Base-by-base conservation (phyloP, 2,329 filamentous ascomycete genomes). In the Xylariaceae sp. region DNA sequence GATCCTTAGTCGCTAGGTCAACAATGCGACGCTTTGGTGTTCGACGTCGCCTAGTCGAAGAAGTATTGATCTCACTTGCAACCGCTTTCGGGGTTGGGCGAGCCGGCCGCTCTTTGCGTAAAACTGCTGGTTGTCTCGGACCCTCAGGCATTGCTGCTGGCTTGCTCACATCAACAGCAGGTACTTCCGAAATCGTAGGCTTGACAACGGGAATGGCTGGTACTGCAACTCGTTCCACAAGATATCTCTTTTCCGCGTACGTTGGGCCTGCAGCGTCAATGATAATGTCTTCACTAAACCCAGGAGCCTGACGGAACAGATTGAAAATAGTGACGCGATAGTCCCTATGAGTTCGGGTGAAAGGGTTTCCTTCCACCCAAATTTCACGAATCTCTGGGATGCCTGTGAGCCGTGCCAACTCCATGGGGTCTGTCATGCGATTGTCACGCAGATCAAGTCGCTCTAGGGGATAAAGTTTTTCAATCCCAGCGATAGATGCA, bases 251-350 rank as follows among this genome's bases (percentile, higher is more conserved):
- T 74, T 99, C 94, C 14, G 85, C 82, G 65, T 90, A 95, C n/a
- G 82, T 87, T 1, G 94, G 93, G 0, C 87, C 87, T 33, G 83
- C 83, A 2, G 88, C 86, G 68, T 99, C 94, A 61, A 99, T 93
- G 42, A 90, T 77, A 54, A 97, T 85, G 66, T 99, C 94, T 59
- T 96, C 89, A 0, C 86, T 88, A 65, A 94, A 96, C 5, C 94
- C 94, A 11, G 93, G 90, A 0, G 90, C 91, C 53, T 84, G 86
- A 57, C 94, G 84, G 77, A 99, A 99, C 2, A 97, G 78, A 64
- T 97, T 99, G 83, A 99, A 97, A 57, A 97, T 95, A 17, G 86
- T 89, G 58, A 96, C 79, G 45, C 94, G 85, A 67, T 96, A 96
- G 61, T 88, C 85, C 53, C 86, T 80, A 67, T 97, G 90, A 1